phyloP scores from a whole-genome alignment of 2,329 filamentous ascomycete species.

The Curvularia spicifera region DNA sequence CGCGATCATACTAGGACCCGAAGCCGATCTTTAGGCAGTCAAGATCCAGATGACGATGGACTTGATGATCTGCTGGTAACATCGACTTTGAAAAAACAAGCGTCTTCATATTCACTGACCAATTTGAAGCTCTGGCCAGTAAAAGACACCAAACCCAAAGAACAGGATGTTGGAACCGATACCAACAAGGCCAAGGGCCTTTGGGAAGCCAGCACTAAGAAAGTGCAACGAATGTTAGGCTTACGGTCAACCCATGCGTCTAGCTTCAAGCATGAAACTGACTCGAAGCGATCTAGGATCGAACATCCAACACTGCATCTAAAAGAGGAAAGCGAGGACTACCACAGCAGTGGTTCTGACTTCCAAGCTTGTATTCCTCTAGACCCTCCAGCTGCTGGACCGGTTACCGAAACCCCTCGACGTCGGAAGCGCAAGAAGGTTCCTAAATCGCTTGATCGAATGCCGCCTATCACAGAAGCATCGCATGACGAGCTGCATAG shows the following conservation, averaged over 20 bases:
- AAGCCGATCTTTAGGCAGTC: slow-evolving; percentile 2
- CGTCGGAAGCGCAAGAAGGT: slow-evolving; percentile 21
- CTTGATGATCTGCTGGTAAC: slow-evolving; percentile 13
- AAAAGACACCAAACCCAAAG: slow-evolving; percentile 15
- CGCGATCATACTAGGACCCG: slow-evolving; percentile 1
- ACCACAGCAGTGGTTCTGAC: slow-evolving; percentile 20
- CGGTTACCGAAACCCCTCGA: slow-evolving; percentile 5
- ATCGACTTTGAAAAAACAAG: slow-evolving; percentile 9
- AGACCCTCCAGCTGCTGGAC: slow-evolving; percentile 8
- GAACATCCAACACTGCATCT: background rate
- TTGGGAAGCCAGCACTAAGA: slow-evolving; percentile 18
- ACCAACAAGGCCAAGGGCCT: slow-evolving; percentile 14
- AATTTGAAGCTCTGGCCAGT: slow-evolving; percentile 1
- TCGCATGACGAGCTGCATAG: slow-evolving; percentile 25
- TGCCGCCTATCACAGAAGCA: slow-evolving; percentile 37
- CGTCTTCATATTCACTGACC: slow-evolving; percentile 9
- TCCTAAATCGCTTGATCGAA: slow-evolving; percentile 25
- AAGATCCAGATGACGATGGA: slow-evolving; percentile 7
- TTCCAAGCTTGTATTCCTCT: slow-evolving; percentile 2
- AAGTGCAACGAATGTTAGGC: slow-evolving; percentile 24
- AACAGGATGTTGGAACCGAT: slow-evolving; percentile 20
- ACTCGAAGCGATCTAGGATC: slow-evolving; percentile 1
- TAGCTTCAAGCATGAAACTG: slow-evolving; percentile 10
- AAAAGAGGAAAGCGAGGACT: slow-evolving; percentile 13
- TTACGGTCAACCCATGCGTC: slow-evolving; percentile 14